These are phyloP conservation scores for Neonothopanus nambi DNA, from an alignment of 1,284 basidiomycete genomes.

Conservation along the genomic window DNA sequence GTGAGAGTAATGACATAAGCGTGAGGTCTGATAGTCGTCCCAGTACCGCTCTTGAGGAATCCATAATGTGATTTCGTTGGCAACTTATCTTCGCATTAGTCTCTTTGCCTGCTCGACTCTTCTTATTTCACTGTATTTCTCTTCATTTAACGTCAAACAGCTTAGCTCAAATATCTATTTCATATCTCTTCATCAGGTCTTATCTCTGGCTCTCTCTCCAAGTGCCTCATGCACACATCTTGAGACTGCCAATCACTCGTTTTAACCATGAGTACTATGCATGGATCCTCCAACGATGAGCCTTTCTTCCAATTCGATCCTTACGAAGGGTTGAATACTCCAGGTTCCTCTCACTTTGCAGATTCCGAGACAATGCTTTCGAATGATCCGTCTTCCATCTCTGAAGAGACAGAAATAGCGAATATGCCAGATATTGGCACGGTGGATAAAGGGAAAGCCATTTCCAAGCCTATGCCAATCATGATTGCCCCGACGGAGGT, in stretches of 20 bases:
- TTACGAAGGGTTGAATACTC: slow-evolving; percentile 32
- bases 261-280: slow-evolving; percentile 18
- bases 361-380: slow-evolving; percentile 16
- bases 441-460: slow-evolving; percentile 49
- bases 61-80: neutral
- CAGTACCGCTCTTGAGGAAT: neutral
- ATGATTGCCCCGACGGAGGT: slow-evolving; percentile 28
- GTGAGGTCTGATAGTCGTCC: too few relatives aligned
- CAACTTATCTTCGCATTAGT: neutral
- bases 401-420: slow-evolving; percentile 25
- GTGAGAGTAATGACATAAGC: too few relatives aligned
- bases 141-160: slow-evolving; percentile 2
- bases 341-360: slow-evolving; percentile 16
- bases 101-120: neutral
- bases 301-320: slow-evolving; percentile 53
- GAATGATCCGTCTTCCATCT: slow-evolving; percentile 28
- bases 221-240: too few relatives aligned
- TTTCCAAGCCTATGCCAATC: slow-evolving; percentile 48
- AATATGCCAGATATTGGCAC: neutral
- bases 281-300: slow-evolving; percentile 58
- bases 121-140: neutral
- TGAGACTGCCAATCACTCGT: neutral
- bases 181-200: too few relatives aligned
- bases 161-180: slow-evolving; percentile 10
- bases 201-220: slow-evolving; percentile 10